Base-by-base conservation (phyloP, 164 flowering plant species). In the Umbilicus rupestris region DNA sequence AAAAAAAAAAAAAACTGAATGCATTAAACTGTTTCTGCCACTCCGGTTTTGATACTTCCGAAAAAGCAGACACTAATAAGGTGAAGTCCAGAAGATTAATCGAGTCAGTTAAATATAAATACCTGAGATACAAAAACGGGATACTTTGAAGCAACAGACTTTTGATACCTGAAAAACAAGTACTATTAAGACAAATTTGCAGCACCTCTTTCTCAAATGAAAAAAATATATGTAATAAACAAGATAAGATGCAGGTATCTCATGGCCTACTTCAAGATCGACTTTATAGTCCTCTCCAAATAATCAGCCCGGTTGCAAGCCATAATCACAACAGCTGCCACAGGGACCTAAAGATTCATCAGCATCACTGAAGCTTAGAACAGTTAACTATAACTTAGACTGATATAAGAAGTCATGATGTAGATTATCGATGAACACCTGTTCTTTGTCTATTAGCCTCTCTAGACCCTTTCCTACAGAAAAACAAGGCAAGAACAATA, bases 301-400 rank as follows among this genome's bases (percentile, higher is more conserved):
- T 95, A 95, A 79, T 95, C 97, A 64, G 97, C 89, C 69, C 99
- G 99, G 74, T 84, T 95, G 76, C 99, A 95, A 45, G 99, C 99
- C 99, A 95, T 95, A 46, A 92, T 75, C 64, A 95, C 96, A 59
- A 95, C 90, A 49, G 99, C 99, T 58, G 97, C 97, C 65, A 92
- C 84, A 47, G 96, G 97, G 31, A 70, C 83, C 96, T 95, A 72
- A 47, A 31, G 37, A 68, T 35, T 62, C 24, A 65, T 69, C 39
- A 77, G 65, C 49, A 33, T 62, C 10, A 69, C 57, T 63, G 28
- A 37, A 31, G 37, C 2, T 60, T 24, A 19, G n/a, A 73, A 15
- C 7, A 12, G 66, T 46, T 47, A 28, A 66, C 9, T 6, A 37
- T 20, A 35, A 19, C 11, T 65, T 30, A 39, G 66, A 1, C 17